phyloP scores from a whole-genome alignment of 495 filamentous ascomycete species.

The Neurospora sp. region DNA sequence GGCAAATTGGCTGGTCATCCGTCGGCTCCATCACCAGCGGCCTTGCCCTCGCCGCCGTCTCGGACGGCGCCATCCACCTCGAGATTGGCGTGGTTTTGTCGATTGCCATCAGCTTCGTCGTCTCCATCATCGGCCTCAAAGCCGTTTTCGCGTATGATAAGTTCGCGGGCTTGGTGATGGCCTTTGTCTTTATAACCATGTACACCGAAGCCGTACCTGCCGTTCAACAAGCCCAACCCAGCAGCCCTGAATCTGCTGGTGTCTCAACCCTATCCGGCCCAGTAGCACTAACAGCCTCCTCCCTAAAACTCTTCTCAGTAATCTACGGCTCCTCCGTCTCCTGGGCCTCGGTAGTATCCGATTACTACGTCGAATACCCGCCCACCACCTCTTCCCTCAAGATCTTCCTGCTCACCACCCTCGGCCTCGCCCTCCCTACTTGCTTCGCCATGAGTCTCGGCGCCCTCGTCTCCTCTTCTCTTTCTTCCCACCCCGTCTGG shows the following conservation, averaged over 20 bases:
- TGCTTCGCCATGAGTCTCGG: slow-evolving; percentile 47
- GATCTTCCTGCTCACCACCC: slow-evolving; percentile 40
- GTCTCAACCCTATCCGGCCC: slow-evolving; percentile 23
- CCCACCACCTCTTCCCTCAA: slow-evolving; percentile 38
- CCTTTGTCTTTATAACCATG: slow-evolving; percentile 49
- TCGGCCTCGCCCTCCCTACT: slow-evolving; percentile 44
- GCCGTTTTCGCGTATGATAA: slow-evolving; percentile 33
- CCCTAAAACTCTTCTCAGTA: slow-evolving; percentile 44
- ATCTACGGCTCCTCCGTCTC: slow-evolving; percentile 49
- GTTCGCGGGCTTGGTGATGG: slow-evolving; percentile 39
- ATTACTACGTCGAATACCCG: slow-evolving; percentile 56
- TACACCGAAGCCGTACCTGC: slow-evolving; percentile 17
- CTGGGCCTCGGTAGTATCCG: slow-evolving; percentile 50
- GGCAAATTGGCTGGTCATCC: slow-evolving; percentile 40
- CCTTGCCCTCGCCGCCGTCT: slow-evolving; percentile 41
- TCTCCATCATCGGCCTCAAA: slow-evolving; percentile 39
- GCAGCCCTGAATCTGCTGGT: not conserved
- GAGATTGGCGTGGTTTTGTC: slow-evolving; percentile 40
- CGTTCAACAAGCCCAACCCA: not conserved
- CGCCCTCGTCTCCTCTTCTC: slow-evolving; percentile 40
- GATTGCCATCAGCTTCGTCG: slow-evolving; percentile 28
- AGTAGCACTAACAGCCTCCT: slow-evolving; percentile 34
- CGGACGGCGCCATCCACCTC: slow-evolving; percentile 33
- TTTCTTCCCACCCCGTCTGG: slow-evolving; percentile 40
- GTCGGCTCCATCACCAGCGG: slow-evolving; percentile 38